A percentile compares a stretch with the other conserved stretches of the same genome.
These are phyloP conservation scores for Mortierella sp. DNA, from an alignment of 371 early-diverging fungal genomes.

Conservation along the genomic window DNA sequence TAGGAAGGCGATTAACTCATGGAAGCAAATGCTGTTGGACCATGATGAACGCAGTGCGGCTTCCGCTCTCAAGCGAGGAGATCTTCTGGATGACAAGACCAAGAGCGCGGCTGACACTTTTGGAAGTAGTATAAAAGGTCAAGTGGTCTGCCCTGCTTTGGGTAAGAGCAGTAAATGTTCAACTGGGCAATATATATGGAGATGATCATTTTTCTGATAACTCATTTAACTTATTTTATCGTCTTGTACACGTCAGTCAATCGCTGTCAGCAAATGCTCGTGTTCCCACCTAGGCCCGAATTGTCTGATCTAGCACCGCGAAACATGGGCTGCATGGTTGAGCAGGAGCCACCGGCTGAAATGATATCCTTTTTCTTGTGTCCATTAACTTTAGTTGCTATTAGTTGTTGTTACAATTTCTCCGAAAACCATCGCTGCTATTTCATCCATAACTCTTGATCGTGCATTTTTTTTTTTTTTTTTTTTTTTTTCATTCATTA, in stretches of 20 bases:
- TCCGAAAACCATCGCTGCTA: background rate
- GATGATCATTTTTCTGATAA: no score
- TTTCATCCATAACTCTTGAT: conserved; percentile 1
- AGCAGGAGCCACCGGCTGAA: background rate
- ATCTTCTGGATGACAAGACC: background rate
- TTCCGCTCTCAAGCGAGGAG: background rate
- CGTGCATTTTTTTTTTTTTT: background rate
- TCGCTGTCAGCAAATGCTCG: conserved; percentile 17
- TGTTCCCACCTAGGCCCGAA: conserved; percentile 22
- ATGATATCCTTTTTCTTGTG: conserved; percentile 6
- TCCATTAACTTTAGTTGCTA: background rate
- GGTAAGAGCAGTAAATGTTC: background rate
- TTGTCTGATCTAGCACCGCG: conserved; percentile 17
- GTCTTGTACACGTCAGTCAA: conserved; percentile 8
- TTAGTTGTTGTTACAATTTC: no score
- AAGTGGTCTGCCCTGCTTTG: background rate
- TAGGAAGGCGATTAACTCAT: conserved; percentile 18
- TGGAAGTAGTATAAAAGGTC: background rate
- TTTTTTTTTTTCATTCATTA: background rate
- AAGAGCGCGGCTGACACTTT: background rate
- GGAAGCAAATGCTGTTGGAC: conserved; percentile 21
- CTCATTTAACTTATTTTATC: background rate
- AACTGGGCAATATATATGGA: background rate
- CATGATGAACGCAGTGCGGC: conserved; percentile 6
- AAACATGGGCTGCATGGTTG: background rate